Percentiles rank a stretch among this genome's conserved stretches.
Evolutionary conservation across 1,139 yeast genomes (phyloP).

Genomic region (Saccharomyces hybrid): DNA sequence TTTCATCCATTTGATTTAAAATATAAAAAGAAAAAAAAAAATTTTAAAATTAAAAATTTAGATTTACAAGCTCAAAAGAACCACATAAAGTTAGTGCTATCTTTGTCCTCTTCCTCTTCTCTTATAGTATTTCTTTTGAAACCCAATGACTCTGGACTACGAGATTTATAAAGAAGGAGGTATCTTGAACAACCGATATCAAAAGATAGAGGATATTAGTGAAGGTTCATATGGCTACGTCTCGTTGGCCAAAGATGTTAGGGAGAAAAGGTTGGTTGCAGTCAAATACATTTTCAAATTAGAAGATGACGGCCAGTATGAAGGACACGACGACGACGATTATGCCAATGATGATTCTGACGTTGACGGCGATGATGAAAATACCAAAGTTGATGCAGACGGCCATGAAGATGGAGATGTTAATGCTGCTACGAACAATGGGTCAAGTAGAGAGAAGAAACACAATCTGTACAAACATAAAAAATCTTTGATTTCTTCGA

Average conservation of each 20-base stretch:
- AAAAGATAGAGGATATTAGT: conserved; percentile 67
- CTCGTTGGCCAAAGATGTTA: conserved; percentile 70
- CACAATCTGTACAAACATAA: conserved; percentile 17
- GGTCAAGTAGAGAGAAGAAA: conserved; percentile 22
- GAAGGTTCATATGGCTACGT: conserved; percentile 94
- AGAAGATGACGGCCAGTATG: conserved; percentile 20
- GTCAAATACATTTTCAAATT: conserved; percentile 61
- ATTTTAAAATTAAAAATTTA: neutral
- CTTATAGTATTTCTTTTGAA: neutral
- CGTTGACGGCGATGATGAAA: conserved; percentile 1
- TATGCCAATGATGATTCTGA: conserved; percentile 11
- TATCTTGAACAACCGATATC: conserved; percentile 55
- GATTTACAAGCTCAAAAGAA: neutral
- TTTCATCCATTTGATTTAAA: neutral
- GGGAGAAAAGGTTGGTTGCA: conserved; percentile 56
- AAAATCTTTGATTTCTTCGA: conserved; percentile 28
- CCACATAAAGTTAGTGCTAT: no score
- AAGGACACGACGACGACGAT: conserved; percentile 14
- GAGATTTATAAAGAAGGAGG: conserved; percentile 53
- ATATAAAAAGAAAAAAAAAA: neutral
- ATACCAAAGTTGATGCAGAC: conserved; percentile 7
- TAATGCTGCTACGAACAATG: conserved; percentile 7
- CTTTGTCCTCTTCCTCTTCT: neutral
- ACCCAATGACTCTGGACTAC: conserved; percentile 28
- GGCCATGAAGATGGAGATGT: conserved; percentile 4